A percentile compares a stretch with the other conserved stretches of the same genome.
These are phyloP conservation scores for Cochliopodium minus DNA, from an alignment of 208 protist species.

Conservation along the genomic window DNA sequence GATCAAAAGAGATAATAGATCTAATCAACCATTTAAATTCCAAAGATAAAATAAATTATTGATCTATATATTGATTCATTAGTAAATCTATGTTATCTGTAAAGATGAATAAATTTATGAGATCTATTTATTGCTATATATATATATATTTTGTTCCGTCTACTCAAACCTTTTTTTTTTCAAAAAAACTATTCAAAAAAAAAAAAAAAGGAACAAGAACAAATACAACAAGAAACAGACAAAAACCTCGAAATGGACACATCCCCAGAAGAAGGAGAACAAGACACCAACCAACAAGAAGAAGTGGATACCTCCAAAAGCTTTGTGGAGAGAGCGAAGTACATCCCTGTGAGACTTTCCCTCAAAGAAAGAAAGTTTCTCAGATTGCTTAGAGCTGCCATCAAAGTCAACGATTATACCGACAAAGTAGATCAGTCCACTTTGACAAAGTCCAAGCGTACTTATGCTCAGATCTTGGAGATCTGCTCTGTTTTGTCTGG, in stretches of 20 bases:
- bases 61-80: no score
- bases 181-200: neutral
- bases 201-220: neutral
- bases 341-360: slow-evolving; percentile 59
- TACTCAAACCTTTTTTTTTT: no score
- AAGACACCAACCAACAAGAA: neutral
- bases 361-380: slow-evolving; percentile 55
- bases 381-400: slow-evolving; percentile 55
- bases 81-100: no score
- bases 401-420: slow-evolving; percentile 63
- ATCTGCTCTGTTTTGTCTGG: slow-evolving; percentile 56
- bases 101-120: no score
- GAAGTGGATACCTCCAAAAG: neutral
- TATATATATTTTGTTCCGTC: no score
- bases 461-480: slow-evolving; percentile 46
- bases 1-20: no score
- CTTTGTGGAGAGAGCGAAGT: slow-evolving; percentile 38
- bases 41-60: no score
- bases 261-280: neutral
- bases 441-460: slow-evolving; percentile 46
- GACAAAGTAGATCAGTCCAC: no score
- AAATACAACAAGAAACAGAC: neutral
- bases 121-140: no score
- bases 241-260: neutral
- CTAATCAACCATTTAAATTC: no score